phyloP scores from a whole-genome alignment of 345 rosid genomes.

The Aquilaria sinensis region DNA sequence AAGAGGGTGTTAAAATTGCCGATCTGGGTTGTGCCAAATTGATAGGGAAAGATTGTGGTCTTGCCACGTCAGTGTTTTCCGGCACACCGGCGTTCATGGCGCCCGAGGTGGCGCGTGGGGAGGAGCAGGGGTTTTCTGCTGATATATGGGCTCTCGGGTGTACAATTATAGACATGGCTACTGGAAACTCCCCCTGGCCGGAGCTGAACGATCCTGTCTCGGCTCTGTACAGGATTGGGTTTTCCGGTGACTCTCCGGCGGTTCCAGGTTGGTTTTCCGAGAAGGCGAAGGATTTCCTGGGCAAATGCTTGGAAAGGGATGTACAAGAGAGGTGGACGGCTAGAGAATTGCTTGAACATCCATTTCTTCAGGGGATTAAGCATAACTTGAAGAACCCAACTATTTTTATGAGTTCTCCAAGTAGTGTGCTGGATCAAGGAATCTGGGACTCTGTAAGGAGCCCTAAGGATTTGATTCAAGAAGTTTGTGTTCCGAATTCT shows the following conservation, averaged over 20 bases:
- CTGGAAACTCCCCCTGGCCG: slow-evolving; percentile 70
- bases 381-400: slow-evolving; percentile 5
- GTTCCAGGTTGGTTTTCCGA: slow-evolving; percentile 56
- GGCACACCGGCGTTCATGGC: slow-evolving; percentile 97
- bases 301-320: slow-evolving; percentile 55
- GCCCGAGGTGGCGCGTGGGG: slow-evolving; percentile 87
- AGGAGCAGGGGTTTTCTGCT: slow-evolving; percentile 73
- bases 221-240: slow-evolving; percentile 70
- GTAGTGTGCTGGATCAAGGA: slow-evolving; percentile 62
- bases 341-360: slow-evolving; percentile 60
- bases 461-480: slow-evolving; percentile 15
- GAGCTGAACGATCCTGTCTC: slow-evolving; percentile 55
- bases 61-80: slow-evolving; percentile 29
- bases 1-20: slow-evolving; percentile 51
- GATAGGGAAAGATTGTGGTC: slow-evolving; percentile 10
- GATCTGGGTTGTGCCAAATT: slow-evolving; percentile 80
- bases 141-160: slow-evolving; percentile 95
- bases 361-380: slow-evolving; percentile 40
- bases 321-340: slow-evolving; percentile 57
- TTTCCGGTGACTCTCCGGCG: slow-evolving; percentile 57
- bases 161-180: slow-evolving; percentile 68
- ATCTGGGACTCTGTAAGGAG: slow-evolving; percentile 56
- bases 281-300: slow-evolving; percentile 55
- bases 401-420: slow-evolving; percentile 42
- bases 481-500: slow-evolving; percentile 20